Base-by-base conservation (phyloP, 768 basidiomycete genomes). In the Termitomyces sp. region DNA sequence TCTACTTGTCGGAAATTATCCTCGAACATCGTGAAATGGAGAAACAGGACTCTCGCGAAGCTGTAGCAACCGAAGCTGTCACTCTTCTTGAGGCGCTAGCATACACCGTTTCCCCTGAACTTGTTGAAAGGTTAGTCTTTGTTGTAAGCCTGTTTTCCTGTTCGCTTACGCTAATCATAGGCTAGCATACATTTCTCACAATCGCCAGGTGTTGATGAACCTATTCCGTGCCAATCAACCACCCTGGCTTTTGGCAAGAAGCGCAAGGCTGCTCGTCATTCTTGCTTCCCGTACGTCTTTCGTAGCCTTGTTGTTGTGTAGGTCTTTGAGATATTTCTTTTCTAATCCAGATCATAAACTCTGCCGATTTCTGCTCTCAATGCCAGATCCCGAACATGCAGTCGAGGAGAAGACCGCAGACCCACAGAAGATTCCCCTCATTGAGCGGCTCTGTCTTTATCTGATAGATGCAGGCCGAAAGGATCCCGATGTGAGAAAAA, bases 141-240 rank as follows among this genome's bases (percentile, higher is more conserved):
- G 5, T 54, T 12, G 36, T 47, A 37, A 47, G 31, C 17, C 37
- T 25, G 14, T 38, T 43, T n/a, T n/a, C 34, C 32, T 34, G 37
- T 48, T 57, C 40, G 46, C 45, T 50, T 50, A 29, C 25, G 25
- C 53, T 32, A 36, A 52, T 29, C 59, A 32, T 46, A 70, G 66
- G 45, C 61, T 65, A 42, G 60, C 38, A 53, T 62, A 11, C 55
- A 83, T 87, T 31, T 64, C 78, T 8, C 74, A 72, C 37, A 75
- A 76, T 37, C 70, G 72, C 29, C 73, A 79, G 25, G 72, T 82
- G 48, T 65, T 88, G 56, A 69, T 77, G 56, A 75, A 70, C 14
- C 72, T 92, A 29, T 72, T 91, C 15, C 74, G 83, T 61, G 64
- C 75, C 5, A 71, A 74, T 29, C 87, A 86, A 56, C 83, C 87